Evolutionary conservation across 2,329 filamentous ascomycete species (phyloP), one percentile per base, ranked within the genome.

Genomic region (Hymenoscyphus infarciens): DNA sequence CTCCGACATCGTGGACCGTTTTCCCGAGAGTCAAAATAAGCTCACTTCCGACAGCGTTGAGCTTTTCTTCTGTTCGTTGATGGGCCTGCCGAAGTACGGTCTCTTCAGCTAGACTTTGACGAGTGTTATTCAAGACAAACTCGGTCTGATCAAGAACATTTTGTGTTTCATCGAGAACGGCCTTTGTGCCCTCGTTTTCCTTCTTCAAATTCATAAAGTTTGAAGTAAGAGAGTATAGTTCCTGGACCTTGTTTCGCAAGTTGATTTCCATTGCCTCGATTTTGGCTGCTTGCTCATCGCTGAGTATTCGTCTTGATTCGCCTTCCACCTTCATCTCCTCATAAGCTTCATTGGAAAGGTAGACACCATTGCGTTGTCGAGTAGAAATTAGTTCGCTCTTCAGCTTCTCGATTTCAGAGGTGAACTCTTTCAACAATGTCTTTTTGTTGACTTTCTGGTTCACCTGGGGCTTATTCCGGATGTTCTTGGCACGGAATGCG

Each of bases 401-500:
- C 39, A 99, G 81, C 74, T 92, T 95, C 75, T 99, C 92, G 59
- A 99, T 97, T 74, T 99, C 95, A 27, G 83, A 80, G 0, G 94
- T 95, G 67, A 97, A 97, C 68, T 99, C 95, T 64, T 85, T 88
- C 11, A 99, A 82, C 13, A 99, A 77, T 2, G 92, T 97, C 77
- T 95, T 96, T 77, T 98, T 99, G 67, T 91, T 93, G 67, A 98
- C 86, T 73, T 91, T 85, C 57, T 92, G 90, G 76, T 98, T 99
- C 70, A 96, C 83, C 73, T 99, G 95, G 0, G 95, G 96, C 77
- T 97, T 97, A 77, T 99, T 99, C 57, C 91, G 90, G 71, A 99
- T 99, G 70, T 99, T 98, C 80, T 99, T 99, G 16, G 95, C 95
- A 56, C 95, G 86, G 78, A 98, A 98, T 11, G 95, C 96, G 74